Base-by-base conservation (phyloP, 1,284 basidiomycete genomes). In the Inonotus obliquus region DNA sequence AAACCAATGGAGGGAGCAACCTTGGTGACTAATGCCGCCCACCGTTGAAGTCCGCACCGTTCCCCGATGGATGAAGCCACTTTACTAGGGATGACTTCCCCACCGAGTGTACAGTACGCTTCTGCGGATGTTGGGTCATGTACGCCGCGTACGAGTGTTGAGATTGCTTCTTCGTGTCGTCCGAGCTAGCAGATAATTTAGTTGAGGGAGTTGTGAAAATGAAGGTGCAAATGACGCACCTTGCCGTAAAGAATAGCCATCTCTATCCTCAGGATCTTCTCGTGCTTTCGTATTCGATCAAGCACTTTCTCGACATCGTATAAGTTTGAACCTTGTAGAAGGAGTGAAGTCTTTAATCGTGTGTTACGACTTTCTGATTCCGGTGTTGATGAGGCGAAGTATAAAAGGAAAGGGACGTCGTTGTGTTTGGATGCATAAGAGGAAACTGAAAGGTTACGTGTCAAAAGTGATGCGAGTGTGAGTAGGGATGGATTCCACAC, bases 191-290 rank as follows among this genome's bases (percentile, higher is more conserved):
- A 17, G 14, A 2, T 1, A 19, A n/a, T 39, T 19, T 25, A 17
- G 4, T 49, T 49, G 3, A 25, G 47, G 3, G 4, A 17, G 19
- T 11, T 14, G 41, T 23, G 7, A 48, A 5, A 19, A 5, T 5
- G 21, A 44, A 27, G 21, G 17, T 52, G 19, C 56, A n/a, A 45
- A 57, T 35, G 39, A 69, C 76, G 41, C 66, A 92, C 92, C 79
- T 92, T 92, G 10, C 91, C 92, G 62, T 92, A 82, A 1, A 96
- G 76, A 38, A 96, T 84, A 0, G 91, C 91, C 23, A 86, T 72
- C 71, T 96, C 94, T 14, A 92, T 78, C 35, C 77, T 77, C 1
- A 96, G 77, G 2, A 84, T 71, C 54, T 81, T 81, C 57, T 79
- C 76, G 56, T 77, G 73, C 10, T 78, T 74, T 32, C 77, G 70